Base-by-base conservation (phyloP, 495 filamentous ascomycete species). In the Geoglossum glabrum region DNA sequence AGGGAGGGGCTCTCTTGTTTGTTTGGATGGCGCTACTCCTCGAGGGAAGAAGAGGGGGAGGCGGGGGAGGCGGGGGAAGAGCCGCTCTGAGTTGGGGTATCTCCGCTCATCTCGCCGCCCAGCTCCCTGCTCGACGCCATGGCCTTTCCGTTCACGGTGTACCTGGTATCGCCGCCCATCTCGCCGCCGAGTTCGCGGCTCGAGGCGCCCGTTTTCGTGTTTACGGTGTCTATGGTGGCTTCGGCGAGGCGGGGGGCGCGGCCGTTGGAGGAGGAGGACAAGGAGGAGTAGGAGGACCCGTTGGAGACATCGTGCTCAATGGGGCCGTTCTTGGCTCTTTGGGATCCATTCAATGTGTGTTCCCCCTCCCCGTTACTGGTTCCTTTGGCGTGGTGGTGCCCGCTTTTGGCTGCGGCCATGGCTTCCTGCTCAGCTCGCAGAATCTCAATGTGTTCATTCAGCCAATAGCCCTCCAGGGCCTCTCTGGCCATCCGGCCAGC, bases 401-500 rank as follows among this genome's bases (percentile, higher is more conserved):
- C 57, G 55, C 56, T 61, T 26, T 55, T 56, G 52, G 56, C 57
- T 38, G 8, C 57, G 52, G 56, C 57, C 46, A 15, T 7, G 25
- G 34, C 11, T 23, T 26, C 25, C 43, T 61, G 64, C 61, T 74
- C 71, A 56, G 70, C 67, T 9, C 79, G 66, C 38, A 80, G 63
- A 55, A 73, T 64, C 58, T 69, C 69, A 59, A 83, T 79, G 65
- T 79, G 76, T 1, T 61, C 67, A 64, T 80, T 82, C 3, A 83
- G 63, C 70, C 70, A 80, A 34, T 73, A 61, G 21, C 73, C 71
- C 19, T 69, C 62, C 55, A 82, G 66, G 57, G 74, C 66, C 31
- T 67, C 62, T 26, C 55, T 59, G 15, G 63, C 61, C 75, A 82
- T 78, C 61, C 74, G 70, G 57, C 68, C 67, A 19, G 79, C 79